Evolutionary conservation across 768 basidiomycete genomes (phyloP).

Genomic region (Holtermanniella nyarrowii): DNA sequence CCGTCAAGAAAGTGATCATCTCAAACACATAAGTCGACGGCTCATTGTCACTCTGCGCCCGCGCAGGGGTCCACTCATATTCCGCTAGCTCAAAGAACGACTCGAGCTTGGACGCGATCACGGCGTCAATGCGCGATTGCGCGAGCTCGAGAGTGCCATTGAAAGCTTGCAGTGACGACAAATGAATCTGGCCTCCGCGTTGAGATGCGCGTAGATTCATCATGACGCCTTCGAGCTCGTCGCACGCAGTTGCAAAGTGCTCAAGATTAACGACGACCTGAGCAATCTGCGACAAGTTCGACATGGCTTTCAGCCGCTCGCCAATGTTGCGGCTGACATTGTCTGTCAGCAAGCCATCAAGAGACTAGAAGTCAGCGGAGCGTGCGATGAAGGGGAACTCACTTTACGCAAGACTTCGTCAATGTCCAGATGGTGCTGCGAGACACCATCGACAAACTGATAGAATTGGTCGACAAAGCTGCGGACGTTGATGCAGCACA

Average conservation of each 20-base stretch:
- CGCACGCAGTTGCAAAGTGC: slow-evolving; percentile 74
- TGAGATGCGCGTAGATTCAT: slow-evolving; percentile 75
- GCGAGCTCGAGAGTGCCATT: slow-evolving; percentile 58
- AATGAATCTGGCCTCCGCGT: slow-evolving; percentile 66
- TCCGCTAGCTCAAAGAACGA: slow-evolving; percentile 92
- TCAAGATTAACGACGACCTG: slow-evolving; percentile 89
- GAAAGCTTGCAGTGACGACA: slow-evolving; percentile 56
- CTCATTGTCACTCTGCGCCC: slow-evolving; percentile 43
- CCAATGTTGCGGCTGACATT: slow-evolving; percentile 64
- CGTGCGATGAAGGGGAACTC: slow-evolving; percentile 1
- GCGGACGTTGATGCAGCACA: slow-evolving; percentile 88
- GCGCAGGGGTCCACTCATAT: slow-evolving; percentile 72
- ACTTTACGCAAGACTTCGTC: slow-evolving; percentile 87
- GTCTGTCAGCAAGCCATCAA: slow-evolving; percentile 65
- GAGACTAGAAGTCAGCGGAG: slow-evolving; percentile 49
- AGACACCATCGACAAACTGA: slow-evolving; percentile 88
- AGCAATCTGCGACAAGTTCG: slow-evolving; percentile 77
- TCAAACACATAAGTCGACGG: slow-evolving; percentile 94
- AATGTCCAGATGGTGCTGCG: slow-evolving; percentile 79
- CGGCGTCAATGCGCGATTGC: slow-evolving; percentile 60
- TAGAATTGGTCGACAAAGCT: slow-evolving; percentile 90
- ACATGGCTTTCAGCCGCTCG: slow-evolving; percentile 60
- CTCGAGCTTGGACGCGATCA: slow-evolving; percentile 85
- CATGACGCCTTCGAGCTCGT: slow-evolving; percentile 72
- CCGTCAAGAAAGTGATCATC: slow-evolving; percentile 89